Base-by-base conservation (phyloP, 805 yeast species). In the Wickerhamomyces chambardii region DNA sequence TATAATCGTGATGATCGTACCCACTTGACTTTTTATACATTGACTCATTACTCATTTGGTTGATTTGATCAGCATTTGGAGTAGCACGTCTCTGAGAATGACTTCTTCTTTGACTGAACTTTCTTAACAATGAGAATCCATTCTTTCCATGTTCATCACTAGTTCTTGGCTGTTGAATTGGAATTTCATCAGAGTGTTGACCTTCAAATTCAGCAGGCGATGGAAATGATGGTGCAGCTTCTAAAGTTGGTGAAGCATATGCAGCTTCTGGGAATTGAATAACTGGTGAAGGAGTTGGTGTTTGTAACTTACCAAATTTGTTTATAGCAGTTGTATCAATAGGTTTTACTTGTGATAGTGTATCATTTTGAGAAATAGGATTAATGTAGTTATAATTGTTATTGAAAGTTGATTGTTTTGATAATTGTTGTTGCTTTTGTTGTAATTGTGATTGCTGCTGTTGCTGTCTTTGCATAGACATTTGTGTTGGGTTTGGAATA, bases 241-340 rank as follows among this genome's bases (percentile, higher is more conserved):
- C 65, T 70, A 6, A 71, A 61, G 25, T 66, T 58, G 74, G 75
- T 53, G 59, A 73, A 47, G 52, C 75, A 61, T 61, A 72, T 37
- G 58, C 70, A 61, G 53, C 65, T 56, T 64, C 78, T 51, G 62
- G 75, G 58, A 42, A 63, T 48, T 59, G 66, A 51, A 60, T 51
- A 49, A 48, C 58, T 44, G 63, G 72, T 48, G 53, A 72, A 21
- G 36, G 55, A 38, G 34, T 63, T 58, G 50, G 75, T 59, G 51
- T 48, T 14, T 37, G 14, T 18, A 16, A 12, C 15, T 25, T 6
- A 24, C 12, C 27, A 24, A 3, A 53, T 42, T 35, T 46, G 42
- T 31, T 51, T 3, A 6, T 24, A 24, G 27, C 27, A 24, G 15
- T 24, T 24, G 32, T 30, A n/a, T n/a, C 15, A 12, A 17, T 14